Base-by-base conservation (phyloP, 2,329 filamentous ascomycete species). In the Coleophoma eucalyptorum region DNA sequence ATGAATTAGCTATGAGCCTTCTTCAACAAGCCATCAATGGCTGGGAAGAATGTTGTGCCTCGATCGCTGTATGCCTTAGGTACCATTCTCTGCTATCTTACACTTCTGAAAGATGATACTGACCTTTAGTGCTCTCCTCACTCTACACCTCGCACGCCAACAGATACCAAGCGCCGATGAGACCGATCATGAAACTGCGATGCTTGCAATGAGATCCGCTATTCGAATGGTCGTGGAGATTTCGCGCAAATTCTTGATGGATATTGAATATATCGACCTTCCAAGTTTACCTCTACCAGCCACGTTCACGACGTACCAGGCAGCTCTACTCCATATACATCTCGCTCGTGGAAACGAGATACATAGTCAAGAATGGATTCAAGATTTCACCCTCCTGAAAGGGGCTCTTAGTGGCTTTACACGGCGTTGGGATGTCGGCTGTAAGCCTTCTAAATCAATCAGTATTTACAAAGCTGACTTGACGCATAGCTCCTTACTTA, bases 31-130 rank as follows among this genome's bases (percentile, higher is more conserved):
- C 55, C 33, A 49, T 57, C 8, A 55, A 57, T 45, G 55, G 57
- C 3, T 59, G 57, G 57, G 57, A 59, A 44, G 55, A 58, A 51
- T 59, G 57, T 34, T 59, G 57, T 43, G 55, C 50, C 16, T 50
- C 53, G 12, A 59, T 59, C 16, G 57, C 55, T 26, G 50, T 59
- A 13, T 52, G 50, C 41, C 44, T 59, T 13, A 57, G 55, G 57
- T 56, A 43, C 12, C 31, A 13, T 11, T 48, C 18, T 7, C 19
- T 15, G 18, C n/a, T 7, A 19, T 15, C 10, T 35, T 8, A 26
- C 10, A 26, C 26, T 3, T 2, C 3, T 18, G 19, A 7, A 7
- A 10, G 3, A n/a, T 7, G 13, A 35, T 35, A 33, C 53, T 57
- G 48, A 59, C 37, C 16, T 15, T 43, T 3, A 59, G 57, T 45